Conservation (phyloP, 345 rosid genomes). For the Citrus sp. region DNA sequence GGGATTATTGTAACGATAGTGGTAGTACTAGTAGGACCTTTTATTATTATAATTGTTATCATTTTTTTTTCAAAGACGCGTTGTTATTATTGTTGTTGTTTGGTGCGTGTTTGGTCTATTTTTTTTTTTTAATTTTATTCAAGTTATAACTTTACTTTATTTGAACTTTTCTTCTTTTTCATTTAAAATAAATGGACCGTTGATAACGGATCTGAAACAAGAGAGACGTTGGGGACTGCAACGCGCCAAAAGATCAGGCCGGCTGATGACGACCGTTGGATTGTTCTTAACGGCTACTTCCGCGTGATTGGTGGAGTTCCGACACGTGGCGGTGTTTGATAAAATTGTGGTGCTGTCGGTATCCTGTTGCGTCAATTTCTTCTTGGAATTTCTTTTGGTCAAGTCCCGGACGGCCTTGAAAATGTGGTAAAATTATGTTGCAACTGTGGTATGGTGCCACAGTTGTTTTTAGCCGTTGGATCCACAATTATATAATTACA, state of each 20-base stretch:
- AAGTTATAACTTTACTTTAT: neutral
- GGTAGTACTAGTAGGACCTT: neutral
- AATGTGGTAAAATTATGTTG: too few species aligned
- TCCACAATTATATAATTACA: too few species aligned
- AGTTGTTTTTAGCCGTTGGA: accelerated
- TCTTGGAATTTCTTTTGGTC: neutral
- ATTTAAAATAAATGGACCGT: slow-evolving; percentile 23
- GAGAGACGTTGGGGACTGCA: slow-evolving; percentile 10
- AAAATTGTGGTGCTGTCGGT: neutral
- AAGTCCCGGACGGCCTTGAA: neutral
- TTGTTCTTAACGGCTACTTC: slow-evolving; percentile 15
- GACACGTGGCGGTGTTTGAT: slow-evolving; percentile 9
- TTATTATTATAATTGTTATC: neutral
- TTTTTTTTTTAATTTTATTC: neutral
- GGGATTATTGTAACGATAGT: neutral
- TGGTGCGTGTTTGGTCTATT: slow-evolving; percentile 16
- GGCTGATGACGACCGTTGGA: slow-evolving; percentile 14
- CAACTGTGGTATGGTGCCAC: accelerated
- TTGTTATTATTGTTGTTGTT: slow-evolving; percentile 30
- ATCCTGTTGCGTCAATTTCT: neutral
- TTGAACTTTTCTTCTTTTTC: neutral
- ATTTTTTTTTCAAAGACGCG: slow-evolving; percentile 30
- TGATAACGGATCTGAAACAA: slow-evolving; percentile 35
- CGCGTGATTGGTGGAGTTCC: slow-evolving; percentile 16
- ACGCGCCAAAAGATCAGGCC: neutral